Percentiles rank a stretch among this genome's conserved stretches.
phyloP scores from a whole-genome alignment of 768 basidiomycete genomes.

The Rhizopogon salebrosus region DNA sequence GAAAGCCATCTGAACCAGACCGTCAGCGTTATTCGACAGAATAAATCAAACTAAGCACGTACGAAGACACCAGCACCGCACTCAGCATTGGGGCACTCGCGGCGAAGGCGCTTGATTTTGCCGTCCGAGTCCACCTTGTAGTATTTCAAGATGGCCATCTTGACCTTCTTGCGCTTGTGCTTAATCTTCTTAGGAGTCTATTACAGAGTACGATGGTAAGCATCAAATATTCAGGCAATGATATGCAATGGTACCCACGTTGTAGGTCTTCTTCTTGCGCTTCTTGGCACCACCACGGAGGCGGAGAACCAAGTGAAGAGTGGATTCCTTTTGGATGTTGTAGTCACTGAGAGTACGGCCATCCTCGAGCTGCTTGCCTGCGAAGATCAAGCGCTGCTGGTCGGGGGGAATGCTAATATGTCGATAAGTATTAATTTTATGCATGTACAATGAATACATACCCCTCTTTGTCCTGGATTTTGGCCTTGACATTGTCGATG shows the following conservation, averaged over 20 bases:
- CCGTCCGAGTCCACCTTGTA: constrained; percentile 99
- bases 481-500: constrained; percentile 97
- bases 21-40: neutral
- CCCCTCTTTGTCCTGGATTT: constrained; percentile 98
- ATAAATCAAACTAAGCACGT: constrained; percentile 23
- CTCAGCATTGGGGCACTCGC: constrained; percentile 86
- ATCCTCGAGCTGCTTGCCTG: constrained; percentile 99
- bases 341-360: constrained; percentile 94
- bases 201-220: neutral
- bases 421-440: constrained; percentile 2
- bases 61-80: constrained; percentile 86
- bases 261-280: constrained; percentile 99
- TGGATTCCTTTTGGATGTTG: constrained; percentile 99
- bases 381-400: constrained; percentile 98
- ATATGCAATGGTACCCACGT: constrained; percentile 44
- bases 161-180: constrained; percentile 99
- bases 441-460: constrained; percentile 25
- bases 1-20: constrained; percentile 82
- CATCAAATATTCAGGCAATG: constrained; percentile 4
- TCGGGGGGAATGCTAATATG: constrained; percentile 74
- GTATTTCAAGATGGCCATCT: constrained; percentile 99
- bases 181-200: constrained; percentile 99
- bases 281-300: constrained; percentile 99
- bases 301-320: constrained; percentile 94
- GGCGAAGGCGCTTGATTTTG: constrained; percentile 98